phyloP scores from a whole-genome alignment of 768 basidiomycete species.

The Asterophora parasitica region DNA sequence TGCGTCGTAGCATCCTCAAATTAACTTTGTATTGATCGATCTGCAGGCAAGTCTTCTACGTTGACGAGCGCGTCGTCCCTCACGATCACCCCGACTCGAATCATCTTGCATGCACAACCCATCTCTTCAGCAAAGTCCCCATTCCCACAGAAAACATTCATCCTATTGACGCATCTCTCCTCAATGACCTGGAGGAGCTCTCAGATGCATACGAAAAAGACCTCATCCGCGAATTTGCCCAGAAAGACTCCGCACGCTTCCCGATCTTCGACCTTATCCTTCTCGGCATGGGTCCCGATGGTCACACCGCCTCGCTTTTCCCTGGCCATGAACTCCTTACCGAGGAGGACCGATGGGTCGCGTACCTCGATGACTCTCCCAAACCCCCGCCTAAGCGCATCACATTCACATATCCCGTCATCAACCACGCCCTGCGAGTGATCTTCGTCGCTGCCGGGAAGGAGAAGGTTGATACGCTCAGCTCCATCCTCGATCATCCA shows the following conservation, averaged over 20 bases:
- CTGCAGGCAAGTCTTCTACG: conserved; percentile 93
- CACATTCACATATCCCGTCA: conserved; percentile 88
- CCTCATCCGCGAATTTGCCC: conserved; percentile 88
- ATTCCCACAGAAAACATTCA: conserved; percentile 78
- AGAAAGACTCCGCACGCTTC: conserved; percentile 91
- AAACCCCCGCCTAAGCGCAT: conserved; percentile 89
- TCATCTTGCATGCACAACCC: conserved; percentile 66
- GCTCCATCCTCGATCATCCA: conserved; percentile 72
- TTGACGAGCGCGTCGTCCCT: conserved; percentile 93
- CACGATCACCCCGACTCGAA: conserved; percentile 93
- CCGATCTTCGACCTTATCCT: conserved; percentile 97
- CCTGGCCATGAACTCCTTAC: conserved; percentile 80
- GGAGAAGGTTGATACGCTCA: conserved; percentile 74
- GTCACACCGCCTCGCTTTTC: conserved; percentile 98
- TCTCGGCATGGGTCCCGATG: conserved; percentile 94
- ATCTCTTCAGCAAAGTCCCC: conserved; percentile 79
- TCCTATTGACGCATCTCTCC: conserved; percentile 63
- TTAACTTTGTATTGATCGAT: background rate
- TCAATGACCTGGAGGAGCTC: conserved; percentile 76
- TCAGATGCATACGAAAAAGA: conserved; percentile 75
- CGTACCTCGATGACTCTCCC: conserved; percentile 87
- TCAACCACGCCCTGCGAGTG: conserved; percentile 83
- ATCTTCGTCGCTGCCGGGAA: conserved; percentile 87
- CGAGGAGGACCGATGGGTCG: conserved; percentile 95
- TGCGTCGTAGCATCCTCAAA: conserved; percentile 28